These are phyloP conservation scores for Neopestalotiopsis sp. DNA, from an alignment of 2,329 filamentous ascomycete species.

Conservation along the genomic window DNA sequence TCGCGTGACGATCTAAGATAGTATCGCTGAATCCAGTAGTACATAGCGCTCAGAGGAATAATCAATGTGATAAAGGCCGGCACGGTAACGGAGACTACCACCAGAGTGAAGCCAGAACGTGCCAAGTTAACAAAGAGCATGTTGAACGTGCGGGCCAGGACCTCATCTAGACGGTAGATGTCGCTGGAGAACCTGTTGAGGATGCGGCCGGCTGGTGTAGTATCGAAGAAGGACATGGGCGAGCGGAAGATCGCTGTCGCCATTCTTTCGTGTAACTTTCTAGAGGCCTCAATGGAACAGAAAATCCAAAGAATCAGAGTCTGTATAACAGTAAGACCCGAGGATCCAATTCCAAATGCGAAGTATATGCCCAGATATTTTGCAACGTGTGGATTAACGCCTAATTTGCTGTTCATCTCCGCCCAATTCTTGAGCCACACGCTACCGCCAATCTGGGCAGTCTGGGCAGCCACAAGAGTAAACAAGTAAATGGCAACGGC, in stretches of 20 bases:
- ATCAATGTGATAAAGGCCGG: constrained; percentile 83
- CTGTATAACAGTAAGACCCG: constrained; percentile 84
- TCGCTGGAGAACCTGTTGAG: constrained; percentile 94
- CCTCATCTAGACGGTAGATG: constrained; percentile 85
- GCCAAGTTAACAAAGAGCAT: constrained; percentile 86
- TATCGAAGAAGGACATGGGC: constrained; percentile 99
- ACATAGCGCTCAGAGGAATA: constrained; percentile 78
- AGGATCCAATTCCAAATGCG: constrained; percentile 87
- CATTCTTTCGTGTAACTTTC: constrained; percentile 97
- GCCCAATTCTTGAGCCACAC: constrained; percentile 96
- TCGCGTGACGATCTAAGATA: constrained; percentile 96
- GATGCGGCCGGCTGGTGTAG: constrained; percentile 93
- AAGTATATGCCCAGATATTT: constrained; percentile 97
- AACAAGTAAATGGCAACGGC: constrained; percentile 83
- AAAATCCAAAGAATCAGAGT: constrained; percentile 98
- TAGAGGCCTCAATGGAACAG: constrained; percentile 97
- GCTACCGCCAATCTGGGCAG: constrained; percentile 80
- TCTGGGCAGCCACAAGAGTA: constrained; percentile 80
- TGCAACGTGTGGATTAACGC: constrained; percentile 76
- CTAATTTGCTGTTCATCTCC: constrained; percentile 72
- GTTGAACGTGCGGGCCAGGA: constrained; percentile 95
- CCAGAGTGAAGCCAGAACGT: constrained; percentile 80
- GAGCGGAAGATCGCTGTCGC: constrained; percentile 96
- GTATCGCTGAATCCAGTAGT: constrained; percentile 94
- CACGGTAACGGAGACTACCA: constrained; percentile 81